Evolutionary conservation across 148 eudicot genomes (phyloP).

Genomic region (Arbutus unedo): DNA sequence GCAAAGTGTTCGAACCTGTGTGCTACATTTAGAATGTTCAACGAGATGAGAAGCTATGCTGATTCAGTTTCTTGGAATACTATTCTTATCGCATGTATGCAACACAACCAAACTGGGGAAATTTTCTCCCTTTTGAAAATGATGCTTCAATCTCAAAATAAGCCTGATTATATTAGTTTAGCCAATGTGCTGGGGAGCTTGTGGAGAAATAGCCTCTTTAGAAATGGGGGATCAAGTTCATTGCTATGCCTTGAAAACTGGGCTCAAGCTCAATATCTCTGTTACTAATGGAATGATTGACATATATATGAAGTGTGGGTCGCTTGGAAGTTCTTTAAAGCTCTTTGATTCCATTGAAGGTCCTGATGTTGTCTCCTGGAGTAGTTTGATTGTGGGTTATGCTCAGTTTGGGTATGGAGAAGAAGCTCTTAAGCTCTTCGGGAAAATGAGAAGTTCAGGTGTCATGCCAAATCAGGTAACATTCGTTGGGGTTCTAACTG

Average conservation of each 20-base stretch:
- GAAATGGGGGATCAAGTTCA: constrained; percentile 37
- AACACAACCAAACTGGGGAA: constrained; percentile 24
- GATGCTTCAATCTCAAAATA: constrained; percentile 28
- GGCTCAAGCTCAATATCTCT: constrained; percentile 19
- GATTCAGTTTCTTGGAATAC: constrained; percentile 45
- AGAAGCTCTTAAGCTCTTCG: constrained; percentile 37
- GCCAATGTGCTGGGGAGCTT: constrained; percentile 28
- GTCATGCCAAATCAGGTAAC: constrained; percentile 38
- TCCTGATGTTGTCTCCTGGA: constrained; percentile 42
- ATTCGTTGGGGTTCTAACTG: constrained; percentile 38
- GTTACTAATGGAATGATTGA: constrained; percentile 39
- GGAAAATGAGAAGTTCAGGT: constrained; percentile 27
- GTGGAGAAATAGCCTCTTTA: constrained; percentile 37
- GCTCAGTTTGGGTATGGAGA: constrained; percentile 42
- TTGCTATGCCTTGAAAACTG: constrained; percentile 28
- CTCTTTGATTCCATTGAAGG: constrained; percentile 33
- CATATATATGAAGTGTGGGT: constrained; percentile 41
- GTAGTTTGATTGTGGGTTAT: constrained; percentile 42
- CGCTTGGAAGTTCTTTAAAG: constrained; percentile 27
- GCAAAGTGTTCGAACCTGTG: constrained; percentile 28
- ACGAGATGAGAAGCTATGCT: constrained; percentile 24
- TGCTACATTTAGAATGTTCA: constrained; percentile 33
- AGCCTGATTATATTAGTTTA: constrained; percentile 32
- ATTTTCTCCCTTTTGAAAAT: constrained; percentile 30
- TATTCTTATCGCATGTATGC: constrained; percentile 31